phyloP scores from a whole-genome alignment of 139 green algal species.

The Chlamydomonas incerta region DNA sequence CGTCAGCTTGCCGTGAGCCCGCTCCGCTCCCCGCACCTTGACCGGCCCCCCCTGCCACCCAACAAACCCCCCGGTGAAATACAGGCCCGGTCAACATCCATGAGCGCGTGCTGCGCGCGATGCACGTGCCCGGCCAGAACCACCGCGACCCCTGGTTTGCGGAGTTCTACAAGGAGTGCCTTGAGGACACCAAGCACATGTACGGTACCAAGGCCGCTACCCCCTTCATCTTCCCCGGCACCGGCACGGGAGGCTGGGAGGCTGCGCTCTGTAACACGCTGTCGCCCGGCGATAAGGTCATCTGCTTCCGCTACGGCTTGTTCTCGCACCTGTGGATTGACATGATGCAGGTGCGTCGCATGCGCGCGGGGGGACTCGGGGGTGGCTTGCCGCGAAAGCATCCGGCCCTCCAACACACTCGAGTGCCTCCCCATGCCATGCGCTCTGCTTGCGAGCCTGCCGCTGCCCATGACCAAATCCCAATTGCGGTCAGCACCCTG shows the following conservation, averaged over 20 bases:
- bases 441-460: too few species aligned
- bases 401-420: too few species aligned
- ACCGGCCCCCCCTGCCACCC: too few species aligned
- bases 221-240: constrained; percentile 93
- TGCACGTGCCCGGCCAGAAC: constrained; percentile 91
- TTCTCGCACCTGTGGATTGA: constrained; percentile 97
- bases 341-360: constrained; percentile 85
- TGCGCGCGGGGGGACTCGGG: too few species aligned
- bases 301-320: constrained; percentile 91
- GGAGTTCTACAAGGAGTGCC: constrained; percentile 81
- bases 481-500: too few species aligned
- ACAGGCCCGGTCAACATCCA: constrained; percentile 98
- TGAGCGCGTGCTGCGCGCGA: constrained; percentile 87
- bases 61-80: too few species aligned
- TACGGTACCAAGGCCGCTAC: constrained; percentile 85
- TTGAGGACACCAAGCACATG: constrained; percentile 89
- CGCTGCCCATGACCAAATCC: too few species aligned
- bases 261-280: constrained; percentile 94
- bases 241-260: constrained; percentile 95
- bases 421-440: too few species aligned
- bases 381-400: too few species aligned
- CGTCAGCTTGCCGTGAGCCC: not conserved
- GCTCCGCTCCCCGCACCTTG: not conserved
- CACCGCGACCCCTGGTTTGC: constrained; percentile 96
- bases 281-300: constrained; percentile 90